Base-by-base conservation (phyloP, 345 rosid genomes). In the Hirschfeldia incana region DNA sequence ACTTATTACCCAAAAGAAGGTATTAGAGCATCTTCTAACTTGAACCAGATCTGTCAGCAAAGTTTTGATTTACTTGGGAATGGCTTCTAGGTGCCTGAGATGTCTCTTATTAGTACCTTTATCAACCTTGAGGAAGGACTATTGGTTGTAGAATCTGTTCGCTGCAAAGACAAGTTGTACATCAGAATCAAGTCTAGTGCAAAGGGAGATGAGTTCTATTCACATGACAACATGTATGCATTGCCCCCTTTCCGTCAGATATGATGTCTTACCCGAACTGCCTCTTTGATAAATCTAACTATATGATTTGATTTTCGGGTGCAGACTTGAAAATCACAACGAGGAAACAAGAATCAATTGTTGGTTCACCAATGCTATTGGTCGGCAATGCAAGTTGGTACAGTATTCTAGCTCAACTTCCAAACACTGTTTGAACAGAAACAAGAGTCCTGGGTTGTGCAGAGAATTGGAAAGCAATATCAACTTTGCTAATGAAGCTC, bases 401-500 rank as follows among this genome's bases (percentile, higher is more conserved):
- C 92, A 85, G 61, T 78, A 55, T 75, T 82, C 85, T 78, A 72
- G 76, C 73, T 75, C 79, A 42, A 70, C 71, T 65, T 86, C 86
- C 59, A 61, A 86, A 46, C 63, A 77, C 60, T 27, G 65, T 61
- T 79, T 81, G 78, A 83, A 82, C 83, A 80, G 77, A 78, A 84
- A 76, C 67, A 70, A 76, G 81, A 76, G 76, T 69, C 65, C 59
- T 36, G 88, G 78, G 29, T 59, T 78, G 78, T 93, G 99, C 84
- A 85, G 94, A 82, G 90, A 89, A 78, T 81, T 80, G 78, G 87
- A 80, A 44, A 83, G 86, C 82, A 86, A 74, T 74, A 80, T 87
- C 81, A 93, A 86, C 81, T 95, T 93, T 84, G 79, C 89, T 70
- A 95, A 95, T 70, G 99, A 93, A 89, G 99, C 94, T 83, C 98